These are phyloP conservation scores for Saprolegnia diclina DNA, from an alignment of 352 stramenopile species.

Conservation along the genomic window DNA sequence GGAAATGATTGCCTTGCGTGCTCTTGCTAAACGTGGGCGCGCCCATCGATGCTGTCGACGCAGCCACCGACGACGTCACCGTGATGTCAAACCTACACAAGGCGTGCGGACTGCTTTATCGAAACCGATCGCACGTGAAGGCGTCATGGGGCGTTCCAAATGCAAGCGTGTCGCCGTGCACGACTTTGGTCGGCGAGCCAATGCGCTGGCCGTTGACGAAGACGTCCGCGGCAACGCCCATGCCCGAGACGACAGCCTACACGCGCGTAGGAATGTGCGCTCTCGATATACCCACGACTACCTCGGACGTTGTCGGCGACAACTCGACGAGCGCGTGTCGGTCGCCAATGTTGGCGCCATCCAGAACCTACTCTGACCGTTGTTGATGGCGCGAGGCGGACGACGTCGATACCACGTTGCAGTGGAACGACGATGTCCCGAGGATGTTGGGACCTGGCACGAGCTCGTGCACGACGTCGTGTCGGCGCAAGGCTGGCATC, in stretches of 20 bases:
- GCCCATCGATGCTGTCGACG: constrained; percentile 13
- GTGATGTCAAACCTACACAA: constrained; percentile 9
- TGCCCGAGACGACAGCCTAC: not conserved
- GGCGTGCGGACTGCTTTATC: not conserved
- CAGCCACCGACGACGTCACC: constrained; percentile 19
- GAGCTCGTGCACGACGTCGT: not conserved
- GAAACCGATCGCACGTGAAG: constrained; percentile 35
- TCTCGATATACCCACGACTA: not conserved
- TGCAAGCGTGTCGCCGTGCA: constrained; percentile 55
- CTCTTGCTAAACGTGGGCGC: not conserved
- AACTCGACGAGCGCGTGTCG: not conserved
- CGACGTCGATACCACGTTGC: constrained; percentile 1
- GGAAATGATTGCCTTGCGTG: constrained; percentile 33
- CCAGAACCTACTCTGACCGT: not conserved
- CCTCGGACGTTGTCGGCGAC: not conserved
- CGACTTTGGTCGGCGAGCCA: constrained; percentile 28
- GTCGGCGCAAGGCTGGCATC: not conserved
- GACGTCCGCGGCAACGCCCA: not conserved
- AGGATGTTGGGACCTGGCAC: not conserved
- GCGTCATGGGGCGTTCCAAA: constrained; percentile 42
- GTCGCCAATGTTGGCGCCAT: not conserved
- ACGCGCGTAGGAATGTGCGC: not conserved
- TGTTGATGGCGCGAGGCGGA: not conserved
- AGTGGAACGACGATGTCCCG: not conserved
- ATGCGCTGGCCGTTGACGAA: not conserved